These are phyloP conservation scores for Phytophthora tubulina DNA, from an alignment of 352 stramenopile species.

Conservation along the genomic window DNA sequence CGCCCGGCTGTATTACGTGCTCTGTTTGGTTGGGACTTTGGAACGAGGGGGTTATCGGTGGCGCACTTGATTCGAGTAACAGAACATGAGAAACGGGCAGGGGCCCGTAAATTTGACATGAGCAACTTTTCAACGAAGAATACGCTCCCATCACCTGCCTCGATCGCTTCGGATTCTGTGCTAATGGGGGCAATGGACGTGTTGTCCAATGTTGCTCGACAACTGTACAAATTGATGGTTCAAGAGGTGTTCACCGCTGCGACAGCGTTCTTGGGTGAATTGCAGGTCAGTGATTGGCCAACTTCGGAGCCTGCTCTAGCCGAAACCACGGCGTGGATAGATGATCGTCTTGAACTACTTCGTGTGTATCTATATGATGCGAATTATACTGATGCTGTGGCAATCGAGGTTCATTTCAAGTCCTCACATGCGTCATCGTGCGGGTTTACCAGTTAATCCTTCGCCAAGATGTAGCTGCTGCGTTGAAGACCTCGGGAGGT, in stretches of 20 bases:
- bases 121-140: conserved; percentile 27
- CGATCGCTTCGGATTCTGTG: background rate
- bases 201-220: background rate
- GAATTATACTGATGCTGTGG: background rate
- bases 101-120: background rate
- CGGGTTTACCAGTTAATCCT: conserved; percentile 7
- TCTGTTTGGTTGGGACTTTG: conserved; percentile 25
- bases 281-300: conserved; percentile 3
- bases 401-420: conserved; percentile 8
- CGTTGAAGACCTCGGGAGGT: background rate
- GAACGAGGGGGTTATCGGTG: conserved; percentile 8
- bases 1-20: conserved; percentile 27
- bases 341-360: conserved; percentile 17
- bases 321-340: conserved; percentile 3
- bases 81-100: background rate
- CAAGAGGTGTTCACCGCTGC: background rate
- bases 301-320: background rate
- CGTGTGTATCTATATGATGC: background rate
- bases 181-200: background rate
- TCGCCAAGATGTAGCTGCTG: conserved; percentile 1
- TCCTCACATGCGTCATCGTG: conserved; percentile 4
- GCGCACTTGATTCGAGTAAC: conserved; percentile 15
- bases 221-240: conserved; percentile 4
- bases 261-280: background rate
- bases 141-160: background rate